Evolutionary conservation across 306 rosid species (phyloP).

Genomic region (Citrullus mucosospermus): DNA sequence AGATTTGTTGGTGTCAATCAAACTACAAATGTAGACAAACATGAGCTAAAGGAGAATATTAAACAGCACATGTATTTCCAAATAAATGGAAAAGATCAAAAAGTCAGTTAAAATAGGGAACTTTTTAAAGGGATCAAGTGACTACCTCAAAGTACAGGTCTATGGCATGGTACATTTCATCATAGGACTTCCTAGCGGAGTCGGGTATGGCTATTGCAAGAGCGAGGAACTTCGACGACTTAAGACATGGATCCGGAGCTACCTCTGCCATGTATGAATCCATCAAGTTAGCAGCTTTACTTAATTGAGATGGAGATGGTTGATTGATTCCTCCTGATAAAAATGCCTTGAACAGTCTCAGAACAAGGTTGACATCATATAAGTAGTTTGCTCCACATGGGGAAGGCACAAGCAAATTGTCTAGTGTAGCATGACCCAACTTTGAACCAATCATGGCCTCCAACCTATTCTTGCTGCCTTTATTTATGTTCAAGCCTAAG

Average conservation of each 20-base stretch:
- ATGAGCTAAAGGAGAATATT: not conserved
- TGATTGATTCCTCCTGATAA: constrained; percentile 16
- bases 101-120: not conserved
- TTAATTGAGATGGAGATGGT: constrained; percentile 25
- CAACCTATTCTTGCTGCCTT: constrained; percentile 49
- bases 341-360: constrained; percentile 61
- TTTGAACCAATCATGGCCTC: constrained; percentile 76
- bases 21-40: not conserved
- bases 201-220: constrained; percentile 58
- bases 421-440: constrained; percentile 69
- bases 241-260: constrained; percentile 87
- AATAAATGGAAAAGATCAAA: not conserved
- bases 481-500: constrained; percentile 44
- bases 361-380: constrained; percentile 80
- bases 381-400: constrained; percentile 48
- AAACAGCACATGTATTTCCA: not conserved
- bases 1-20: not conserved
- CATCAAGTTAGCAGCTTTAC: constrained; percentile 51
- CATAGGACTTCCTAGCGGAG: constrained; percentile 67
- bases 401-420: constrained; percentile 83
- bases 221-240: constrained; percentile 58
- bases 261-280: constrained; percentile 80
- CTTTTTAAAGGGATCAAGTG: not conserved
- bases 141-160: constrained; percentile 75
- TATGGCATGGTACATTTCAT: constrained; percentile 63